Base-by-base conservation (phyloP, 352 stramenopile genomes). In the Plasmopara halstedii region DNA sequence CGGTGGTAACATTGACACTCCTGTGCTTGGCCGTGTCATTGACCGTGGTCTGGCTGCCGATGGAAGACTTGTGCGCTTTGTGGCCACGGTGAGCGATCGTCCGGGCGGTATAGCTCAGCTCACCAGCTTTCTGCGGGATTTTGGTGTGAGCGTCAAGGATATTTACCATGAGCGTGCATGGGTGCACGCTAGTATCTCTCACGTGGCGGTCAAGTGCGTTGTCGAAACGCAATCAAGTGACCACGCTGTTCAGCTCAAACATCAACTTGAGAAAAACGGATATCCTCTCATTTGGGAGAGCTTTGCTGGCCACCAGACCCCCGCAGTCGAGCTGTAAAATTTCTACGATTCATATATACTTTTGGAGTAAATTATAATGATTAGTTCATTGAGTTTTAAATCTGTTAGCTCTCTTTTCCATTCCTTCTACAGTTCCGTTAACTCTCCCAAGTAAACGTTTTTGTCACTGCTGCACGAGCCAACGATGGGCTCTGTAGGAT, bases 1-100 rank as follows among this genome's bases (percentile, higher is more conserved):
- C 50, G 96, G 96, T 36, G 96, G 96, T 45, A 99, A 99, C 68
- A 98, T 99, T 56, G 96, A 98, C 53, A 97, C 90, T 22, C 95
- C 92, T 2, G 90, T 97, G 6, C 67, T 98, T 8, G 94, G 94
- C 6, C 79, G 96, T 35, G 94, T 98, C 13, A 96, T 99, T 40
- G 94, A 99, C 58, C 80, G 95, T 29, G 96, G 96, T 50, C 65
- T 99, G 18, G 95, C 96, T n/a, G 95, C 96, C 3, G 96, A 99
- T 62, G 78, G 88, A 41, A 85, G 96, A 26, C 86, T 99, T 25
- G 88, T 97, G 48, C 94, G 94, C 35, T 98, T 99, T 53, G 81
- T 97, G 20, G 90, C 91, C 14, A 98, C 94, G 1, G 95, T 99
- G 17, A 97, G 86, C 22, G 96, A 99, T 64, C 81, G 95, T 40